Base-by-base conservation (phyloP, 2,329 filamentous ascomycete species). In the Penicillium palitans region DNA sequence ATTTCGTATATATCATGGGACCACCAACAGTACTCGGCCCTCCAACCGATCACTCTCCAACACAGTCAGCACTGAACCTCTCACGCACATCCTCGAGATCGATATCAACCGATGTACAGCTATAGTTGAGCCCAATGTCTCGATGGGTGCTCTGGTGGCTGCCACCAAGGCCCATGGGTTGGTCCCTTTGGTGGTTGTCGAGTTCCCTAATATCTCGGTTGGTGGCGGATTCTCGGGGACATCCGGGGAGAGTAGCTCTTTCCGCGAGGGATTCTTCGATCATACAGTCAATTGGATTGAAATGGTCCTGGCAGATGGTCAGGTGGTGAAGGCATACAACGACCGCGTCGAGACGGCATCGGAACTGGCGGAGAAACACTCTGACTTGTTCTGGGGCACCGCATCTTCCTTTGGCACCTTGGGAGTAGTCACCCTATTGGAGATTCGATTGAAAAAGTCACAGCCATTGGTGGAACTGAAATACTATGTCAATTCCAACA, bases 1-100 rank as follows among this genome's bases (percentile, higher is more conserved):
- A 2, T 92, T 90, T 74, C 83, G 88, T n/a, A 87, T 92, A 69
- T 89, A 86, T 66, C 89, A 92, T 74, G 90, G 90, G 60, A 86
- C 87, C 0, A 91, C 89, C 27, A 91, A 90, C 76, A 90, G 86
- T 73, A 92, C 90, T 39, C 86, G 90, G 8, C 81, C 82, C 27
- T 80, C 80, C 8, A 75, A 78, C 21, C 79, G 63, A 49, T 61
- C 55, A 6, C 48, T 56, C 39, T 52, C 61, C 69, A 84, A 83
- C 66, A 83, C 85, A 10, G 79, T 93, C 55, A 87, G 91, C 71
- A 91, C 87, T 39, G 88, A 86, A 72, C 68, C 71, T 4, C 81
- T 93, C 10, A 81, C 79, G 62, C 81, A 84, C 71, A 83, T 93
- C 17, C 76, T 93, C 10, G 74, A 78, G 9, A 76, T 93, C 47